These are phyloP conservation scores for Rhododendron vialii DNA, from an alignment of 148 eudicot species.

Conservation along the genomic window DNA sequence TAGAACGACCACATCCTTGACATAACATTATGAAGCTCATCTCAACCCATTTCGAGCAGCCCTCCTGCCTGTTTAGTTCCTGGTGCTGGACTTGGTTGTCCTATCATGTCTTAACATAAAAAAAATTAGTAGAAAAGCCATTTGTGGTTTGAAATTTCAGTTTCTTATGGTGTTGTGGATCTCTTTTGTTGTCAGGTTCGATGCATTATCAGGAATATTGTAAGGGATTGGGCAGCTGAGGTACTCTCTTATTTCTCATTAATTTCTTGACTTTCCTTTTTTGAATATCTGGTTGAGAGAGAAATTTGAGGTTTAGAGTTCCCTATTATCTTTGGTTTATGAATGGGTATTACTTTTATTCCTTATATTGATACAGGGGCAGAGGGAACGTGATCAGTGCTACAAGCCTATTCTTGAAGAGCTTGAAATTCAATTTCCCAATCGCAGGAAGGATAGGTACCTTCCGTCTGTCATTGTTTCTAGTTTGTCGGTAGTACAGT, in stretches of 20 bases:
- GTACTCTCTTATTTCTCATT: constrained; percentile 31
- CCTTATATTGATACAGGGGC: constrained; percentile 49
- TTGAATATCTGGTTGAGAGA: not conserved
- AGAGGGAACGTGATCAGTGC: constrained; percentile 89
- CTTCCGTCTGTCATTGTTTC: not conserved
- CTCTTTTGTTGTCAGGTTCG: constrained; percentile 56
- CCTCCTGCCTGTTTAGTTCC: constrained; percentile 95
- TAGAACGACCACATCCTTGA: not conserved
- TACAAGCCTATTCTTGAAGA: constrained; percentile 88
- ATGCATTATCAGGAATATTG: constrained; percentile 86
- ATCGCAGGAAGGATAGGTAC: constrained; percentile 60
- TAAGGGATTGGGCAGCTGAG: constrained; percentile 97
- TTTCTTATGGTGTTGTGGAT: not conserved
- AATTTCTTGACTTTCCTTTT: constrained; percentile 4
- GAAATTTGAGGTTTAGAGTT: not conserved
- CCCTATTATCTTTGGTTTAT: not conserved
- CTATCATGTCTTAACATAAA: not conserved
- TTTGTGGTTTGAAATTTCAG: not conserved
- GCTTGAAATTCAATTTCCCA: constrained; percentile 66
- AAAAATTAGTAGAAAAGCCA: not conserved
- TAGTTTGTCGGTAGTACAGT: not conserved
- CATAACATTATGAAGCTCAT: not conserved
- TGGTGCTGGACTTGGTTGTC: constrained; percentile 64
- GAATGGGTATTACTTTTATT: not conserved
- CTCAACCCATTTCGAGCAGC: constrained; percentile 25